Percentiles rank a stretch among this genome's conserved stretches.
phyloP scores from a whole-genome alignment of 1,139 yeast species.

The Taphrina communis region DNA sequence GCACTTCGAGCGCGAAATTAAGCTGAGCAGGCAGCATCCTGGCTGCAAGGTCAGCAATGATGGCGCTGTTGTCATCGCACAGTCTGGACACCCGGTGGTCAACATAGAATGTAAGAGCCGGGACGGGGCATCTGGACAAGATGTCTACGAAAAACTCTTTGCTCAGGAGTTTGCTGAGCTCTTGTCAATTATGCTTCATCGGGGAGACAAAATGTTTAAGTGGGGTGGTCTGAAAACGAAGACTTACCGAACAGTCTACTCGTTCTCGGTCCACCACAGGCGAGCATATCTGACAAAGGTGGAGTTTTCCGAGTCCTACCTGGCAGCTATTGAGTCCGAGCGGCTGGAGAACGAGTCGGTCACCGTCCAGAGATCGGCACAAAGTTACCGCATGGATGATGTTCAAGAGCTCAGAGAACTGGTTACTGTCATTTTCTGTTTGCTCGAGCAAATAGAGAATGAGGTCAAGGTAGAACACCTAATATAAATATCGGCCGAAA shows the following conservation, averaged over 20 bases:
- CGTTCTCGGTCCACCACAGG: constrained; percentile 10
- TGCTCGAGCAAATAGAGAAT: neutral
- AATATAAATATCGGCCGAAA: too few species aligned
- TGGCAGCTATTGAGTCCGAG: neutral
- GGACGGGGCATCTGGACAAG: neutral
- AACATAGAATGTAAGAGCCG: constrained; percentile 13
- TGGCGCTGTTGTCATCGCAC: neutral
- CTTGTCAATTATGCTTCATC: neutral
- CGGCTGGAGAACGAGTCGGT: neutral
- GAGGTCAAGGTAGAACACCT: neutral
- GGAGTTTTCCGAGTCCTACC: neutral
- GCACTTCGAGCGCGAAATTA: neutral
- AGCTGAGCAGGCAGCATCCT: neutral
- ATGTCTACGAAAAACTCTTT: neutral
- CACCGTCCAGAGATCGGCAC: neutral
- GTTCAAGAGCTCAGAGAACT: constrained; percentile 1
- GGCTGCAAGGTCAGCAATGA: constrained; percentile 10
- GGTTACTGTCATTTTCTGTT: neutral
- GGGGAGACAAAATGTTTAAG: neutral
- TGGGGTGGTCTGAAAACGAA: neutral
- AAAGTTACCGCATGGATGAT: constrained; percentile 6
- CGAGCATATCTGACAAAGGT: constrained; percentile 5
- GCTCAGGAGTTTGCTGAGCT: constrained; percentile 9
- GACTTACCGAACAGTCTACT: neutral
- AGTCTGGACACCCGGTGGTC: neutral